These are phyloP conservation scores for Chrysosporium queenslandicum DNA, from an alignment of 2,329 filamentous ascomycete genomes.

Conservation along the genomic window DNA sequence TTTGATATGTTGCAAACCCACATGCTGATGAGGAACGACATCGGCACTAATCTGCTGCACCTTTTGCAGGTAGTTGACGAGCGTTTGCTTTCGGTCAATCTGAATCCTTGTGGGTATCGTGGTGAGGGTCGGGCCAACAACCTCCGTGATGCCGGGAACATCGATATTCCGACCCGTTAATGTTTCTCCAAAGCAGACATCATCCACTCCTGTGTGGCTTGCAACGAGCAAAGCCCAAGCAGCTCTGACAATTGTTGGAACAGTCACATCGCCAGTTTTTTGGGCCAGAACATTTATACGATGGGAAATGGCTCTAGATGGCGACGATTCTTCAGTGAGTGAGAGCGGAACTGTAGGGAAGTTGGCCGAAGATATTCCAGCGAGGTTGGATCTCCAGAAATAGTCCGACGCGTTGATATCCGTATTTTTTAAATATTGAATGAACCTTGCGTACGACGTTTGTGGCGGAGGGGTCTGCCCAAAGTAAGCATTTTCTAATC, in stretches of 20 bases:
- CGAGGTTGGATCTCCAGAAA: conserved; percentile 19
- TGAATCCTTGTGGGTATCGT: conserved; percentile 33
- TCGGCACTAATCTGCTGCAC: conserved; percentile 45
- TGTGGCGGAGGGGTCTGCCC: conserved; percentile 3
- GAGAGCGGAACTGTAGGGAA: conserved; percentile 16
- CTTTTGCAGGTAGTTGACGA: conserved; percentile 41
- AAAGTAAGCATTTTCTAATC: conserved; percentile 31
- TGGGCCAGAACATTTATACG: conserved; percentile 4
- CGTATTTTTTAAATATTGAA: conserved; percentile 20
- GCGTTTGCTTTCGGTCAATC: conserved; percentile 26
- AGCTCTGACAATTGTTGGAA: conserved; percentile 31
- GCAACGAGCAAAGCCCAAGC: conserved; percentile 34
- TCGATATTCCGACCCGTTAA: conserved; percentile 34
- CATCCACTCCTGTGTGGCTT: conserved; percentile 28
- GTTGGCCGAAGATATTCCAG: conserved; percentile 11
- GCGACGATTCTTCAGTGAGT: conserved; percentile 5
- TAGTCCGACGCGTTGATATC: conserved; percentile 15
- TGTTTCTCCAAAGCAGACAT: conserved; percentile 36
- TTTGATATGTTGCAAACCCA: conserved; percentile 40
- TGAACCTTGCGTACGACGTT: conserved; percentile 20
- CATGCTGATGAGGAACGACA: conserved; percentile 52
- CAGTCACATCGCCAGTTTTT: conserved; percentile 16
- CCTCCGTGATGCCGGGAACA: conserved; percentile 29
- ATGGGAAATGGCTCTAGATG: conserved; percentile 10
- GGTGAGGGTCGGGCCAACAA: conserved; percentile 35